Evolutionary conservation across 129 eudicot species (phyloP).

Genomic region (Flaveria robusta): DNA sequence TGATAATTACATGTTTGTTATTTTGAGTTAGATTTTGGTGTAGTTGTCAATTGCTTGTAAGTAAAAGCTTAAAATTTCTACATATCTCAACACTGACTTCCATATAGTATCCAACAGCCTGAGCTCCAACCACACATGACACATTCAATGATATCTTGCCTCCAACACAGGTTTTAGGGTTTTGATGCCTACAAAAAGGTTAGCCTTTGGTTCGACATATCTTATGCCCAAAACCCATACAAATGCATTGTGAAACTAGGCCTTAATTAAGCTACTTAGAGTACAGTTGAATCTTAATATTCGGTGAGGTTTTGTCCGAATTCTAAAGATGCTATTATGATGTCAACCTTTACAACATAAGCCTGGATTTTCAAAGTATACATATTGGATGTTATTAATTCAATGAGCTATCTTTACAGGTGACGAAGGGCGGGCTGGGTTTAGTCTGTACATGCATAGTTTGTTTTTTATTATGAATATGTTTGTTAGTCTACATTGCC

Average conservation of each 20-base stretch:
- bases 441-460: too few species aligned
- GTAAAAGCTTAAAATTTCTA: not conserved
- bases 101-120: not conserved
- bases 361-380: conserved; percentile 3
- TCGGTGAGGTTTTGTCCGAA: not conserved
- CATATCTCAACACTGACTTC: not conserved
- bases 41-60: not conserved
- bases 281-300: not conserved
- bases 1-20: not conserved
- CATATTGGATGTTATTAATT: not conserved
- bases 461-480: too few species aligned
- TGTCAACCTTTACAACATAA: not conserved
- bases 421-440: not conserved
- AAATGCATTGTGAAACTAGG: conserved; percentile 24
- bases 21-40: not conserved
- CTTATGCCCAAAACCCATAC: not conserved
- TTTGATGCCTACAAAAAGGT: not conserved
- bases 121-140: not conserved
- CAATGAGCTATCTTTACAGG: not conserved
- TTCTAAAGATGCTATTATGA: not conserved
- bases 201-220: not conserved
- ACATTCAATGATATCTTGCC: not conserved
- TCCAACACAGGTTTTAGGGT: not conserved
- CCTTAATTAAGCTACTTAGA: not conserved
- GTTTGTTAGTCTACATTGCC: too few species aligned